Evolutionary conservation across 257 asterid genomes (phyloP), one percentile per base, ranked within the genome.

Genomic region (Nicotiana obtusifolia): DNA sequence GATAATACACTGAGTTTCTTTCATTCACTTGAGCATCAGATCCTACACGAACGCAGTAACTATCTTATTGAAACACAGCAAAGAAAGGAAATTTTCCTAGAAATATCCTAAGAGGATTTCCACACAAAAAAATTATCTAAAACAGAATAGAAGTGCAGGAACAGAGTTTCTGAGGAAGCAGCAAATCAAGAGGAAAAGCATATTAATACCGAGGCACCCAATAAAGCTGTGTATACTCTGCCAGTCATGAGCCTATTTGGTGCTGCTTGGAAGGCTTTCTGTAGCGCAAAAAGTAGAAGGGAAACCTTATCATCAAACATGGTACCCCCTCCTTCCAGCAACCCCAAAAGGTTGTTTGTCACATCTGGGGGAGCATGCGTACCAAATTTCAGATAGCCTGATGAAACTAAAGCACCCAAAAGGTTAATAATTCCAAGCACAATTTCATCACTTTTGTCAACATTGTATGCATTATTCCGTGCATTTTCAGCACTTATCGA

Each of bases 291-390:
- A 79, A 95, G 97, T 82, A 95, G 95, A 81, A 95, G 99, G 80
- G 99, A 91, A 85, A 95, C 97, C 91, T 94, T 95, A 90, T 95
- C 99, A 84, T 95, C 98, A 88, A 95, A 95, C 99, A 94, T 95
- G 82, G 97, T 94, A 87, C 98, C 98, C 79, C 99, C 98, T 83
- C 95, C 97, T 86, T 94, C 99, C 78, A 88, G 94, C 90, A 92
- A 85, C 84, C 97, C 98, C 76, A 87, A 87, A 87, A 90, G 85
- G 84, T 90, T 94, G 89, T 83, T 88, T n/a, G 92, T 84, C 87
- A 88, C 88, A 85, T 94, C 97, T 80, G 92, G 87, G 81, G 94
- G 92, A 88, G 89, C 91, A 82, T 94, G 95, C 33, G 83, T 67
- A 87, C 89, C 99, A 85, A 91, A 88, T 86, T 91, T 95, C 86